A percentile compares a stretch with the other conserved stretches of the same genome.
Evolutionary conservation across 305 asterid species (phyloP).

Genomic region (Solanum hybrid): DNA sequence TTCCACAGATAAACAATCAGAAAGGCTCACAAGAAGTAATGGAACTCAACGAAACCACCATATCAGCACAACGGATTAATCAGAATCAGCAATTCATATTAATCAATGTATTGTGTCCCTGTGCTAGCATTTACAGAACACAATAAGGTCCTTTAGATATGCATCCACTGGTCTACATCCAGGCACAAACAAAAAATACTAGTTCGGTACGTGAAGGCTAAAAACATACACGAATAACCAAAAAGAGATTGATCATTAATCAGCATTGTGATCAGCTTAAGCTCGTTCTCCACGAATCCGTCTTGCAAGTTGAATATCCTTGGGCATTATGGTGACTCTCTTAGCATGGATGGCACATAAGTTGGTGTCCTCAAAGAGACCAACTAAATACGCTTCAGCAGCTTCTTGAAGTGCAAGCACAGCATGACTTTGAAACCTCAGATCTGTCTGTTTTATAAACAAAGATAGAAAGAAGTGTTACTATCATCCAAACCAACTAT

Average conservation of each 20-base stretch:
- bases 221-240: not conserved
- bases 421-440: constrained; percentile 86
- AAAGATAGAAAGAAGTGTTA: not conserved
- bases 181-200: not conserved
- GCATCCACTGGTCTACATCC: not conserved
- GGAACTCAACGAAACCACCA: not conserved
- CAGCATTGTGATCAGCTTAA: constrained; percentile 9
- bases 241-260: not conserved
- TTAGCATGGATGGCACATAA: constrained; percentile 12
- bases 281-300: constrained; percentile 91
- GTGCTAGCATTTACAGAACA: not conserved
- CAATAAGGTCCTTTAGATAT: not conserved
- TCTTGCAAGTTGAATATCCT: constrained; percentile 81
- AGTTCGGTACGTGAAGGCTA: not conserved
- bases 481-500: not conserved
- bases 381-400: constrained; percentile 81
- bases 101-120: not conserved
- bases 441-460: constrained; percentile 49
- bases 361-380: constrained; percentile 77
- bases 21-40: no score
- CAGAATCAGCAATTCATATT: not conserved
- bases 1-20: no score
- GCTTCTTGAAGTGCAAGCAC: constrained; percentile 87
- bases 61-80: not conserved
- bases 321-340: constrained; percentile 37